A percentile compares a stretch with the other conserved stretches of the same genome.
Evolutionary conservation across 2,329 filamentous ascomycete genomes (phyloP).

Genomic region (Hypoxylon sp.): DNA sequence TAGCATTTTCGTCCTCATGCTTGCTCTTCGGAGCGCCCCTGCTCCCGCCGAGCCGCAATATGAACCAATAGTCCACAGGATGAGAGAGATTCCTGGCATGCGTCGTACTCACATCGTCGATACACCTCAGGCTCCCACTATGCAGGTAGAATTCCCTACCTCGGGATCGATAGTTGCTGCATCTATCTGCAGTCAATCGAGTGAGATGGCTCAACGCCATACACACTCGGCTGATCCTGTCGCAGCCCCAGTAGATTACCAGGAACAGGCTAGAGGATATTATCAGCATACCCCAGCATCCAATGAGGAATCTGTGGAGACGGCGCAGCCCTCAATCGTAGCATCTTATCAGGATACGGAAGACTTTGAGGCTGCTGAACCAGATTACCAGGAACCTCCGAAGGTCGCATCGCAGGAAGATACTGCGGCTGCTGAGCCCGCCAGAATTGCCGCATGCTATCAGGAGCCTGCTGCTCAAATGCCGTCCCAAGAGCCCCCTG

Average conservation of each 20-base stretch:
- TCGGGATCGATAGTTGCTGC: conserved; percentile 4
- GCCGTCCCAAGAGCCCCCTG: background rate
- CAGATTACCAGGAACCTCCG: background rate
- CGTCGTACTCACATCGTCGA: conserved; percentile 45
- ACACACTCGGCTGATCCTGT: conserved; percentile 9
- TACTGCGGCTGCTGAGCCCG: background rate
- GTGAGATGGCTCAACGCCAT: conserved; percentile 6
- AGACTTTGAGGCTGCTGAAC: background rate
- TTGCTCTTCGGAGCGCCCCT: conserved; percentile 60
- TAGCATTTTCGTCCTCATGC: conserved; percentile 67
- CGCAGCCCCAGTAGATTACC: background rate
- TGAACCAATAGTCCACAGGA: conserved; percentile 51
- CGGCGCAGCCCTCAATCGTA: conserved; percentile 9
- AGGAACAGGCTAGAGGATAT: conserved; percentile 7
- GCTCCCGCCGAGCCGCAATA: conserved; percentile 52
- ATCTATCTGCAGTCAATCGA: conserved; percentile 16
- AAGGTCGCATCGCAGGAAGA: background rate
- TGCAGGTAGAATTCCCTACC: conserved; percentile 13
- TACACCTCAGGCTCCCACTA: conserved; percentile 16
- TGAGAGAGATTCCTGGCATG: conserved; percentile 48
- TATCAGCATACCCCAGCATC: background rate
- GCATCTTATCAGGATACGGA: conserved; percentile 3
- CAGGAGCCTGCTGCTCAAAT: background rate
- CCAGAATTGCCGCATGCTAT: background rate
- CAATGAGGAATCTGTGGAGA: conserved; percentile 1